phyloP scores from a whole-genome alignment of 345 rosid genomes.

The Eucalyptus erythrocorys region DNA sequence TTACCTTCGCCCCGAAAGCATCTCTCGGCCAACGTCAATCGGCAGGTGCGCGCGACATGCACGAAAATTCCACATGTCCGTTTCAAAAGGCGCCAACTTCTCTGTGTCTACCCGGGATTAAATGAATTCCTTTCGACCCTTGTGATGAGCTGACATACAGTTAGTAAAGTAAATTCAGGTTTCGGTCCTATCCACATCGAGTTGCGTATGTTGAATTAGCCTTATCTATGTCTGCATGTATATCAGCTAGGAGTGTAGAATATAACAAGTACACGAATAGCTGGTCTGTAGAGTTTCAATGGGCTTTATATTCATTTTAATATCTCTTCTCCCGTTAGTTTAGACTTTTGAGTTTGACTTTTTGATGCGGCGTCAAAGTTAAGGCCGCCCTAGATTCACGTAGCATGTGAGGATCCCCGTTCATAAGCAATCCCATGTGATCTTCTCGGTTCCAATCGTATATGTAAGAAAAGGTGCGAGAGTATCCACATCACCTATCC shows the following conservation, averaged over 20 bases:
- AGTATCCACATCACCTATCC: neutral
- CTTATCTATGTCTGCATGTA: neutral
- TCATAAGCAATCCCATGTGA: neutral
- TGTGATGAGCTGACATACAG: neutral
- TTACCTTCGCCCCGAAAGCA: neutral
- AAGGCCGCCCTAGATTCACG: neutral
- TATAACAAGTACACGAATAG: neutral
- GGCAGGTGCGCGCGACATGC: neutral
- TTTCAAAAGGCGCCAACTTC: neutral
- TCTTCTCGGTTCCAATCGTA: neutral
- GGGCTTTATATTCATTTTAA: neutral
- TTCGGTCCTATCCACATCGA: neutral
- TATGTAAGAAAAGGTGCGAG: neutral
- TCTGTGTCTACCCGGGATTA: neutral
- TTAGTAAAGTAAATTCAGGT: neutral
- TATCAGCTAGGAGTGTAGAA: neutral
- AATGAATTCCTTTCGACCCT: neutral
- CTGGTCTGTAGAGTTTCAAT: neutral
- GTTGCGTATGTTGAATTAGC: neutral
- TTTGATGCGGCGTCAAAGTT: neutral
- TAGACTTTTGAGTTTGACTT: too few relatives aligned
- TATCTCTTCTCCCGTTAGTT: neutral
- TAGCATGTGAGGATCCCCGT: neutral
- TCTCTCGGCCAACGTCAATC: neutral
- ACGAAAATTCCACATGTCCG: neutral